Base-by-base conservation (phyloP, 176 grass and related monocot species). In the Chrysopogon serrulatus region DNA sequence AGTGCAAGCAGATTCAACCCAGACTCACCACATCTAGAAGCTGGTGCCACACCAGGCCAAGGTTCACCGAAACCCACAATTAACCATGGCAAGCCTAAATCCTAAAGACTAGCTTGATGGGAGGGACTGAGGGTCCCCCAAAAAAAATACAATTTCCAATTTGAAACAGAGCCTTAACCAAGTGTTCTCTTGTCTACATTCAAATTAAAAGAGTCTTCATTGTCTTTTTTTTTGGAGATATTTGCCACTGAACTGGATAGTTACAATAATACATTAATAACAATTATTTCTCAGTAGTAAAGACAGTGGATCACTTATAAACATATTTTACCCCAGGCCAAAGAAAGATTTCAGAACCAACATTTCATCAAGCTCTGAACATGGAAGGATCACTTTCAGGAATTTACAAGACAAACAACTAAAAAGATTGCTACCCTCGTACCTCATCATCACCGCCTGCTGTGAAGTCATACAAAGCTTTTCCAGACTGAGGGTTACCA, bases 401-500 rank as follows among this genome's bases (percentile, higher is more conserved):
- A 59, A 59, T 59, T 59, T 24, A 59, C 5, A 59, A 59, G 53
- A 57, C 23, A 59, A 59, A 59, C 54, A 79, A 43, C 30, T 9
- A 31, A 45, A 83, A 62, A 14, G 79, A 82, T 73, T 68, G 14
- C 62, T 68, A 67, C 75, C 60, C 64, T 1, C 26, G 6, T 96
- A 99, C 97, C 97, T 99, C 97, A 87, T 96, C 97, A 76, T 99
- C 93, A 3, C 93, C 97, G 8, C 96, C 97, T 65, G 97, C 97
- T 54, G 97, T 96, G 84, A 96, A 99, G 74, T 99, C 97, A 80
- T 99, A 99, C 68, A 99, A 54, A 45, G 97, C 97, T 87, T 91
- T 94, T 27, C 97, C 97, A 68, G 82, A 99, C 60, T 99, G 97
- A n/a, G 93, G 93, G 28, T 96, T 94, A 24, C 84, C 84, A 59